These are phyloP conservation scores for Coprinopsis marcescibilis DNA, from an alignment of 768 basidiomycete species.

Conservation along the genomic window DNA sequence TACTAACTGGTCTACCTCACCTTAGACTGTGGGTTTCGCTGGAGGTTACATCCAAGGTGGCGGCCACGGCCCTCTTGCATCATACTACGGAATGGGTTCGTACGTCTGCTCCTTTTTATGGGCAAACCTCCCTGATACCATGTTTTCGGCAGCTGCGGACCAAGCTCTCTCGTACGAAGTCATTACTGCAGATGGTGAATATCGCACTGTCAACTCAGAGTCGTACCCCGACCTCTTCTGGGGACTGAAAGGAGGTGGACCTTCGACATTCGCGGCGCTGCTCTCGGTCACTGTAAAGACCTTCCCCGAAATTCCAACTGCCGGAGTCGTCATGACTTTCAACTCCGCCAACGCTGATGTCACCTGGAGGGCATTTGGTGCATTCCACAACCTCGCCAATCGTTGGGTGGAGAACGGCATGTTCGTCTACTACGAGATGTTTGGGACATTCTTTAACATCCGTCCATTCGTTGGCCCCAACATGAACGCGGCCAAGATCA, in stretches of 20 bases:
- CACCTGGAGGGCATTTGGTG: conserved; percentile 10
- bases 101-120: not conserved
- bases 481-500: conserved; percentile 13
- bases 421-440: conserved; percentile 13
- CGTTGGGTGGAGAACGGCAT: conserved; percentile 12
- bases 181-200: conserved; percentile 35
- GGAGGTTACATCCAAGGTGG: conserved; percentile 39
- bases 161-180: conserved; percentile 30
- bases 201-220: conserved; percentile 30
- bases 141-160: conserved; percentile 18
- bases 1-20: not conserved
- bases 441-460: conserved; percentile 9
- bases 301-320: conserved; percentile 13
- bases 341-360: conserved; percentile 6
- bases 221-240: conserved; percentile 41
- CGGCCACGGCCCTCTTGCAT: conserved; percentile 23
- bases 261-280: conserved; percentile 10
- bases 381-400: conserved; percentile 12
- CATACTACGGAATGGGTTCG: conserved; percentile 17
- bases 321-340: conserved; percentile 11
- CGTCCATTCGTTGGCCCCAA: conserved; percentile 12
- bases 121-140: not conserved
- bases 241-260: conserved; percentile 37
- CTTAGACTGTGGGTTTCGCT: conserved; percentile 29
- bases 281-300: conserved; percentile 15